Conservation (phyloP, 2,329 filamentous ascomycete genomes). For the Aspergillus sp. region DNA sequence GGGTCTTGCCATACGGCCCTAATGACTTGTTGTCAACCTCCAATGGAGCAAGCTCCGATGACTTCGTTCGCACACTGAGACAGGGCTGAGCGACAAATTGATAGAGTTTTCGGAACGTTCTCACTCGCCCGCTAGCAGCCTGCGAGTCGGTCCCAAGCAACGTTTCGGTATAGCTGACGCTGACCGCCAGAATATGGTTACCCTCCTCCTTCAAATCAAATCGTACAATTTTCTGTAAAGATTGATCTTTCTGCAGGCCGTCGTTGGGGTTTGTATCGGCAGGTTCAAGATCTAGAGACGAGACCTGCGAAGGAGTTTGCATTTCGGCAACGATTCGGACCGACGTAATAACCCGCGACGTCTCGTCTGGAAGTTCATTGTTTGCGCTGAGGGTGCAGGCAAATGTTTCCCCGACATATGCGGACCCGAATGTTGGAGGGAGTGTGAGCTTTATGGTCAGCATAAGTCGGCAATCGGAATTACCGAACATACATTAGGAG, state of each 20-base stretch:
- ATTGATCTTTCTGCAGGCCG: slow-evolving; percentile 52
- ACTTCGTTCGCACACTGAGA: slow-evolving; percentile 86
- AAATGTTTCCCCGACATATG: slow-evolving; percentile 94
- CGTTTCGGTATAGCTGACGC: slow-evolving; percentile 90
- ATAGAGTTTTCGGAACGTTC: slow-evolving; percentile 93
- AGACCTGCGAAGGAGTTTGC: slow-evolving; percentile 80
- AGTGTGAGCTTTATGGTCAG: slow-evolving; percentile 63
- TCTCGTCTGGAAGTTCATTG: slow-evolving; percentile 64
- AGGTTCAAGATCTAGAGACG: slow-evolving; percentile 59
- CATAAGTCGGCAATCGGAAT: background rate
- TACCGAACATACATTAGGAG: slow-evolving; percentile 47
- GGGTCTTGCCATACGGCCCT: slow-evolving; percentile 45
- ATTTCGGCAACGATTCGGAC: slow-evolving; percentile 88
- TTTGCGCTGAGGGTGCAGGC: slow-evolving; percentile 95
- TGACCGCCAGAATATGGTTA: slow-evolving; percentile 88
- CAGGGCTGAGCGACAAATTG: slow-evolving; percentile 93
- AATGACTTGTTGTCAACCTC: slow-evolving; percentile 47
- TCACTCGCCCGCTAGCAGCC: slow-evolving; percentile 61
- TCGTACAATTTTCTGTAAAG: slow-evolving; percentile 76
- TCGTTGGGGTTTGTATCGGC: slow-evolving; percentile 48
- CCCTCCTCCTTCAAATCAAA: slow-evolving; percentile 94
- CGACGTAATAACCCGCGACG: slow-evolving; percentile 61
- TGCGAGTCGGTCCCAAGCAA: slow-evolving; percentile 49
- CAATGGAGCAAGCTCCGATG: slow-evolving; percentile 60
- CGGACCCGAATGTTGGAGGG: slow-evolving; percentile 86